A percentile compares a stretch with the other conserved stretches of the same genome.
These are phyloP conservation scores for Fraxinus velutina DNA, from an alignment of 305 asterid species.

Conservation along the genomic window DNA sequence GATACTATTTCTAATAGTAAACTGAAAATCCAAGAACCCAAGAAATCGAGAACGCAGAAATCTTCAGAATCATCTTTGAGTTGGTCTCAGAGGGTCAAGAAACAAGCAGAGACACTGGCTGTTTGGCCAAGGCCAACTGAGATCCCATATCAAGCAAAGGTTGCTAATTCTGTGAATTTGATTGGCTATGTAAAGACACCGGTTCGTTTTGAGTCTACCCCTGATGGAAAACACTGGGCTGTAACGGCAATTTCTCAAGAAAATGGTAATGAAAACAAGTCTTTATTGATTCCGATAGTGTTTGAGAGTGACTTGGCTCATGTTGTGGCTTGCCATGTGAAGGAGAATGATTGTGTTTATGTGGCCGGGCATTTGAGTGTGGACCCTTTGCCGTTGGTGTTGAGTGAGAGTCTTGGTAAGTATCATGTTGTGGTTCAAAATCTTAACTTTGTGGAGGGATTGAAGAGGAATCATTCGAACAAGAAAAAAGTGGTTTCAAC, in stretches of 20 bases:
- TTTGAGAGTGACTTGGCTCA: constrained; percentile 81
- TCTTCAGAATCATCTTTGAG: constrained; percentile 25
- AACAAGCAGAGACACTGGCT: constrained; percentile 25
- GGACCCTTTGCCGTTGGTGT: constrained; percentile 38
- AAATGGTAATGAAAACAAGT: constrained; percentile 5
- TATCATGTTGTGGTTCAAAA: constrained; percentile 62
- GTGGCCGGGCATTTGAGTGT: constrained; percentile 64
- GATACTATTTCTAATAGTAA: constrained; percentile 4
- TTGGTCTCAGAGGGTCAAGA: constrained; percentile 25
- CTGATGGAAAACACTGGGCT: constrained; percentile 52
- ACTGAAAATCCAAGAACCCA: constrained; percentile 15
- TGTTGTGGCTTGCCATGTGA: constrained; percentile 59
- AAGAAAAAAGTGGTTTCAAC: not conserved
- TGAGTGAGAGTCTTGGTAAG: constrained; percentile 37
- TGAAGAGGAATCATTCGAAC: not conserved
- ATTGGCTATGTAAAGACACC: constrained; percentile 57
- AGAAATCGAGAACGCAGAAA: constrained; percentile 29
- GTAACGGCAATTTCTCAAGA: constrained; percentile 46
- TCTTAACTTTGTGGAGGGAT: constrained; percentile 62
- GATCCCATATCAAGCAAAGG: constrained; percentile 63
- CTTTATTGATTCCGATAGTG: constrained; percentile 58
- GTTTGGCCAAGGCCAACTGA: constrained; percentile 66
- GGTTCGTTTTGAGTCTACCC: constrained; percentile 44
- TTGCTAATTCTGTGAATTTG: constrained; percentile 63
- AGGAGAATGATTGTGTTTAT: constrained; percentile 58